Base-by-base conservation (phyloP, 805 yeast genomes). In the Pichia heedii region DNA sequence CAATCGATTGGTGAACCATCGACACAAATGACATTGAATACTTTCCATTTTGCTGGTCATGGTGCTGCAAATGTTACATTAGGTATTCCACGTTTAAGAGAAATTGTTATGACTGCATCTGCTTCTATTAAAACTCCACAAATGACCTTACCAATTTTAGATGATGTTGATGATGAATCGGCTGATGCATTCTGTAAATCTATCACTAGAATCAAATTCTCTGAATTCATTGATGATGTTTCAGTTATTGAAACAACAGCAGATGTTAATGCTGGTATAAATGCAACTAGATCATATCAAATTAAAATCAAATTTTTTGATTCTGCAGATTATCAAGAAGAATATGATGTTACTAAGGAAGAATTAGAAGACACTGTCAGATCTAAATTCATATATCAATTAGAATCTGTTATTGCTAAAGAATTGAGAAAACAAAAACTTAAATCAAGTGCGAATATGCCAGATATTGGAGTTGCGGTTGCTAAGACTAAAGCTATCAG, bases 41-140 rank as follows among this genome's bases (percentile, higher is more conserved):
- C 94, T 47, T 90, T 90, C 86, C 98, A 93, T 72, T 93, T 93
- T 60, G 99, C 99, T 56, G 99, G 99, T 64, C 98, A 94, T 70
- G 99, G 99, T 79, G 99, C 98, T 46, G 98, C 98, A 37, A 93
- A 93, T 67, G 99, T 93, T 51, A 93, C 99, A 0, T 74, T 93
- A 57, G 99, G 99, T 84, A 93, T 93, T 61, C 99, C 99, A 35
- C 96, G 99, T 78, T 81, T 93, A 86, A 84, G 99, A 78, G 99
- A 93, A 76, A 93, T 93, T 65, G 88, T 93, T 62, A 93, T 93
- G 99, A 94, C 99, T 12, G 99, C 99, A 19, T 86, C 96, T 47
- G 79, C 96, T 20, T 68, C 84, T 39, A 93, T 93, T 59, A 86
- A 87, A 70, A 93, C 99, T n/a, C 99, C 99, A 37, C 97, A 93